Evolutionary conservation across 164 flowering plant species (phyloP).

Genomic region (Macadamia tetraphylla): DNA sequence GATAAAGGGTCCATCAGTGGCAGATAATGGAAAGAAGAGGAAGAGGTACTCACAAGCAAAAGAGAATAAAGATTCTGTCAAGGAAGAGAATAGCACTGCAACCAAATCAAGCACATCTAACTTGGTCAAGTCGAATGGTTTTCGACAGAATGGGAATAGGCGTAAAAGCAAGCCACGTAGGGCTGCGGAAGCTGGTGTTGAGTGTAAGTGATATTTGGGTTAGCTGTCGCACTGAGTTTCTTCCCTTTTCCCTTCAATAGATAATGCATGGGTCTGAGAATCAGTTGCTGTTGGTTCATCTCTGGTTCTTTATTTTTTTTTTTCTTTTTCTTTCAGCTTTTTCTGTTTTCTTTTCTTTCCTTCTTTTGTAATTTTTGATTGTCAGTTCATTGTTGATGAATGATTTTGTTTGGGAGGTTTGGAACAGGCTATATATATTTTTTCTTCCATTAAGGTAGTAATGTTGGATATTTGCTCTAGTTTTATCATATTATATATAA

Average conservation of each 20-base stretch:
- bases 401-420: constrained; percentile 20
- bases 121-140: constrained; percentile 47
- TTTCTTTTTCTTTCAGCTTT: constrained; percentile 11
- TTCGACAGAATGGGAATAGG: constrained; percentile 59
- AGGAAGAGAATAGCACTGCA: constrained; percentile 49
- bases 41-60: constrained; percentile 37
- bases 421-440: constrained; percentile 18
- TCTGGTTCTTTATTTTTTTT: constrained; percentile 7
- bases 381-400: constrained; percentile 11
- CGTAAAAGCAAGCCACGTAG: constrained; percentile 76
- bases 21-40: constrained; percentile 57
- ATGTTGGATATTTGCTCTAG: constrained; percentile 3
- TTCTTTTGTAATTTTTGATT: constrained; percentile 5
- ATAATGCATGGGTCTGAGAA: constrained; percentile 10
- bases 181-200: constrained; percentile 81
- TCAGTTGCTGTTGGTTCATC: constrained; percentile 21
- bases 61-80: constrained; percentile 34
- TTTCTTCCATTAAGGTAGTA: constrained; percentile 23
- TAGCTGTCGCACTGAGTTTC: constrained; percentile 4
- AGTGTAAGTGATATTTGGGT: constrained; percentile 48
- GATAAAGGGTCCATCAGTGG: constrained; percentile 18
- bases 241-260: constrained; percentile 8
- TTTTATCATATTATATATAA: neutral
- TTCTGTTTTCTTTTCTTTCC: too few species aligned
- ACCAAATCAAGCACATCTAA: constrained; percentile 35